Base-by-base conservation (phyloP, 2,329 filamentous ascomycete species). In the Colletotrichum zoysiae region DNA sequence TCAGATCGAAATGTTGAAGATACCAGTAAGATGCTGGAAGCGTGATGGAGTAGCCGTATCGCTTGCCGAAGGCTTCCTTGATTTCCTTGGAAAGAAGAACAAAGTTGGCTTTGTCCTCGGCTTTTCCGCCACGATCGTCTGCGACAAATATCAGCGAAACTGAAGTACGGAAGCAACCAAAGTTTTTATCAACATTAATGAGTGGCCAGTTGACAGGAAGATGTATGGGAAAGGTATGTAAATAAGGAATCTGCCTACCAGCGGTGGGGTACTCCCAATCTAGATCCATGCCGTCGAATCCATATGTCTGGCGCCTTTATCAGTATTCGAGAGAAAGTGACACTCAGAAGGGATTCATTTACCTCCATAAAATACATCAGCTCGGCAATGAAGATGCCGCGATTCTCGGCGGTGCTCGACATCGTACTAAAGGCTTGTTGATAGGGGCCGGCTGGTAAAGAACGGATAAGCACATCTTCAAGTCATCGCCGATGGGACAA, bases 21-120 rank as follows among this genome's bases (percentile, higher is more conserved):
- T 80, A 80, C 77, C 76, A 79, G 67, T 78, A 80, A 8, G 60
- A 63, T 26, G 60, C 60, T 9, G 35, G 55, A 9, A 76, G 48
- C 3, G 74, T 76, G 46, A 75, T 73, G 2, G 66, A 70, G 2
- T 78, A 74, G 1, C 78, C 78, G 46, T 80, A 80, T 20, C 30
- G 16, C 51, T 55, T 55, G 16, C 16, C 51, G 51, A 55, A 55
- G 51, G 51, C 51, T n/a, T 44, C 57, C 42, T 33, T 60, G 18
- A 12, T 44, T 33, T 48, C 57, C 11, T 30, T 46, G 57, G 26
- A 46, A 20, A 33, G 57, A 35, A 55, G 51, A 55, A 55, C 51
- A n/a, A 55, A 55, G 51, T 55, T 55, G 51, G 51, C 51, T 12
- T 55, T 46, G 44, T 46, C 44, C 18, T 46, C 44, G 44, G 44